Conservation (phyloP, 176 grass and related monocot genomes). For the Rhynchospora breviuscula region DNA sequence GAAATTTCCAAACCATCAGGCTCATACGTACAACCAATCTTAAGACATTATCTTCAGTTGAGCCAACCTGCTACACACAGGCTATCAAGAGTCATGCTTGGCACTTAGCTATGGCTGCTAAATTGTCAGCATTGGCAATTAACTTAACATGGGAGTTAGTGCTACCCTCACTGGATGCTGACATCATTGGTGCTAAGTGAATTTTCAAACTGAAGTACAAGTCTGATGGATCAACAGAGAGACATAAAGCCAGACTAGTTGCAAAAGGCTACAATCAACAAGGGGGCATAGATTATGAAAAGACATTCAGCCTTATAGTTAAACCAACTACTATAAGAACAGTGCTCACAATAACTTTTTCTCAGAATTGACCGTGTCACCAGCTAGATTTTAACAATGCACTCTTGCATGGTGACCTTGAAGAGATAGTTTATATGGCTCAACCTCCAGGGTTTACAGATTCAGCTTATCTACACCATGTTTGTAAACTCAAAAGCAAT, state of each 20-base stretch:
- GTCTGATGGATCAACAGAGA: background rate
- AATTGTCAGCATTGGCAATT: background rate
- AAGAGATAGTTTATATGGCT: background rate
- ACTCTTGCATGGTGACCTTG: background rate
- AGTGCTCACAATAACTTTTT: background rate
- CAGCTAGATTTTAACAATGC: slow-evolving; percentile 18
- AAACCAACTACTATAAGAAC: background rate
- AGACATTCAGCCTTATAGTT: background rate
- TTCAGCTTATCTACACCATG: background rate
- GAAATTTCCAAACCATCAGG: background rate
- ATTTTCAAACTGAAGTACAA: background rate
- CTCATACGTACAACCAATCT: background rate
- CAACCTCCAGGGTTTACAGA: background rate
- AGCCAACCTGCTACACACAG: background rate
- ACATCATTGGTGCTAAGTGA: background rate
- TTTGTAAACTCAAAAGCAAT: background rate
- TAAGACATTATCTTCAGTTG: background rate
- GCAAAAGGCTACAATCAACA: background rate
- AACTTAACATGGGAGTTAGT: background rate
- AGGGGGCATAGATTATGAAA: background rate
- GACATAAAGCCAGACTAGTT: background rate
- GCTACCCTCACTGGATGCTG: background rate
- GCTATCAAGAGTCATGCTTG: background rate
- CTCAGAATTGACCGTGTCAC: background rate
- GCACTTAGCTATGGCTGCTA: background rate